Evolutionary conservation across 2,329 filamentous ascomycete species (phyloP).

Genomic region (Madurella mycetomatis): DNA sequence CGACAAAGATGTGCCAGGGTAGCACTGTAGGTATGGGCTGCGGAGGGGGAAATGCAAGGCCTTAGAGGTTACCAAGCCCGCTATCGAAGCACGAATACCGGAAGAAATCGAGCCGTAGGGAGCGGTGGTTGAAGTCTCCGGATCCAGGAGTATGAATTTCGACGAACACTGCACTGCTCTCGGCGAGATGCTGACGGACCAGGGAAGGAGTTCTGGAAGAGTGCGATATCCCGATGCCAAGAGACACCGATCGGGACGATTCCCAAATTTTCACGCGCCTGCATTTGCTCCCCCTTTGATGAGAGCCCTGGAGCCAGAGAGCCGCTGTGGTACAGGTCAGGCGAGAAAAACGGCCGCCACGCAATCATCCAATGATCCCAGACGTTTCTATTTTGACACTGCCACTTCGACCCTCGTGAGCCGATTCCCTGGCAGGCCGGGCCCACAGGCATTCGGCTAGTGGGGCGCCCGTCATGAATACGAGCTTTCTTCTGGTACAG

Average conservation of each 20-base stretch:
- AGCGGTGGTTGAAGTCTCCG: conserved; percentile 15
- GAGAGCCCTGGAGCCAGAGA: not conserved
- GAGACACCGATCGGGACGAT: not conserved
- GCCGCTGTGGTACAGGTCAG: not conserved
- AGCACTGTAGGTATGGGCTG: not conserved
- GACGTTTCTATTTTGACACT: conserved; percentile 19
- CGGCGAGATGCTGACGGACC: not conserved
- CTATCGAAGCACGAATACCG: conserved; percentile 13
- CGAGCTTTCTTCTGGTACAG: conserved; percentile 9
- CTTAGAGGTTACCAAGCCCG: not conserved
- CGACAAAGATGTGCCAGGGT: not conserved
- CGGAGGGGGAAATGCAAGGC: not conserved
- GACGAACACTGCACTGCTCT: not conserved
- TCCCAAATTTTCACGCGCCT: not conserved
- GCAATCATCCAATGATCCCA: conserved; percentile 11
- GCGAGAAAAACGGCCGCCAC: not conserved
- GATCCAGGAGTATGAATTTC: conserved; percentile 3
- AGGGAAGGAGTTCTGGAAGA: conserved; percentile 14
- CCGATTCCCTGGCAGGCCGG: conserved; percentile 1
- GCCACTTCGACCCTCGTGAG: conserved; percentile 12
- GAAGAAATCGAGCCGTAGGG: conserved; percentile 16
- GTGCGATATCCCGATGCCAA: not conserved
- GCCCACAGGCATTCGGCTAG: not conserved
- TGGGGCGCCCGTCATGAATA: conserved; percentile 14
- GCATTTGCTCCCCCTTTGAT: not conserved